Evolutionary conservation across 2,329 filamentous ascomycete species (phyloP).

Genomic region (Juglanconis sp.): DNA sequence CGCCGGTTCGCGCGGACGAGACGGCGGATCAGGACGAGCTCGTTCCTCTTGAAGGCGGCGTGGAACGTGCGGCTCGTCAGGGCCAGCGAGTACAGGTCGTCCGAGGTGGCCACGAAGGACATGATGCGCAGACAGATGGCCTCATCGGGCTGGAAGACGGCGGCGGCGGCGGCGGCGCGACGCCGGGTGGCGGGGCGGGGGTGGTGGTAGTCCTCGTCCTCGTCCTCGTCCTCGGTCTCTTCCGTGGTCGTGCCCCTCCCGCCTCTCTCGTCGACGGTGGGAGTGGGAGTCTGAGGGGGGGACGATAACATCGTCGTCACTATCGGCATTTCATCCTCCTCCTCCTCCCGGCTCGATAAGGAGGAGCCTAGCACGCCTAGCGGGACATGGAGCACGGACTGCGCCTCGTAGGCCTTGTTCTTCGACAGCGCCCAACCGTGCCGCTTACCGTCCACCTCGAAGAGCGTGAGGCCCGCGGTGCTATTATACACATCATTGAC

Average conservation of each 20-base stretch:
- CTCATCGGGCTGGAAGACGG: conserved; percentile 21
- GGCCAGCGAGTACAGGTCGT: conserved; percentile 42
- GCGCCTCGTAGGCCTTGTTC: conserved; percentile 33
- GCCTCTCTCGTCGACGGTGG: no score
- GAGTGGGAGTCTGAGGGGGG: no score
- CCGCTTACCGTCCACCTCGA: conserved; percentile 45
- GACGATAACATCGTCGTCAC: neutral
- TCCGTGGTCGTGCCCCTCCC: neutral
- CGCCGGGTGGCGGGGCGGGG: neutral
- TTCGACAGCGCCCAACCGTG: conserved; percentile 50
- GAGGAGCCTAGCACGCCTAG: conserved; percentile 6
- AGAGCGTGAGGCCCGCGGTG: conserved; percentile 45
- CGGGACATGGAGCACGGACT: conserved; percentile 25
- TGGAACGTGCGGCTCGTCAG: conserved; percentile 42
- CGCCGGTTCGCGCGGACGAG: conserved; percentile 23
- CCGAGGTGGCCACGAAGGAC: conserved; percentile 34
- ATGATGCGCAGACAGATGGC: conserved; percentile 39
- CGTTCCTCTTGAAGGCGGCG: conserved; percentile 42
- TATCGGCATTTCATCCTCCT: conserved; percentile 27
- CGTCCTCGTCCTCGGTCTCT: neutral
- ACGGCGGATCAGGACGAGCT: conserved; percentile 33
- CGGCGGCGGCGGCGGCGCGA: neutral
- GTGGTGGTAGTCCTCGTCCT: neutral
- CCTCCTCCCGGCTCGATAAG: neutral
- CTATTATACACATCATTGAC: conserved; percentile 51